Percentiles rank a stretch among this genome's conserved stretches.
Conservation (phyloP, 306 rosid genomes). For the Fragaria iinumae region DNA sequence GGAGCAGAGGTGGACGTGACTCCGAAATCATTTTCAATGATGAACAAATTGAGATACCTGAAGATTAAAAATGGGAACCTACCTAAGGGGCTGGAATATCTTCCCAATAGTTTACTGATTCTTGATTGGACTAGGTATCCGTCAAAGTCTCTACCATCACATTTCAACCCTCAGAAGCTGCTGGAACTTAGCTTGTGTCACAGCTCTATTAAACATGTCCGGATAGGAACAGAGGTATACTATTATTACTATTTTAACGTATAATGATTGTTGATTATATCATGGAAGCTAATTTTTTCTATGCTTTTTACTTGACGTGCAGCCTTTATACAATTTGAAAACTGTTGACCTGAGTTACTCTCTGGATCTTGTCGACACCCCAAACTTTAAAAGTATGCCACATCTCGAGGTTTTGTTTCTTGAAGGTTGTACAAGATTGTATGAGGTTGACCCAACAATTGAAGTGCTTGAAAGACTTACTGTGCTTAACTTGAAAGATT, state of each 20-base stretch:
- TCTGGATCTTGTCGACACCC: neutral
- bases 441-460: neutral
- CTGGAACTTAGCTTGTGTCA: neutral
- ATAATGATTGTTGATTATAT: neutral
- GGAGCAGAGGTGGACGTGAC: neutral
- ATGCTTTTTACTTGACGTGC: neutral
- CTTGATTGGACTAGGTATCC: neutral
- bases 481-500: neutral
- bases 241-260: too few species aligned
- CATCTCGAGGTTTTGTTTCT: neutral
- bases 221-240: neutral
- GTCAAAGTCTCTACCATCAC: neutral
- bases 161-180: neutral
- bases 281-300: neutral
- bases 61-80: neutral
- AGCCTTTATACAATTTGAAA: neutral
- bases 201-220: neutral
- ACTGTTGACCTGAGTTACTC: neutral
- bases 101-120: constrained; percentile 8
- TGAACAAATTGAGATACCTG: neutral
- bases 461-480: neutral
- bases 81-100: neutral
- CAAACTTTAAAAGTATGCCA: neutral
- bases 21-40: neutral
- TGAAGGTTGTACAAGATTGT: neutral